Percentiles rank a stretch among this genome's conserved stretches.
Conservation (phyloP, 2,329 filamentous ascomycete species). For the Pseudogymnoascus sp. region DNA sequence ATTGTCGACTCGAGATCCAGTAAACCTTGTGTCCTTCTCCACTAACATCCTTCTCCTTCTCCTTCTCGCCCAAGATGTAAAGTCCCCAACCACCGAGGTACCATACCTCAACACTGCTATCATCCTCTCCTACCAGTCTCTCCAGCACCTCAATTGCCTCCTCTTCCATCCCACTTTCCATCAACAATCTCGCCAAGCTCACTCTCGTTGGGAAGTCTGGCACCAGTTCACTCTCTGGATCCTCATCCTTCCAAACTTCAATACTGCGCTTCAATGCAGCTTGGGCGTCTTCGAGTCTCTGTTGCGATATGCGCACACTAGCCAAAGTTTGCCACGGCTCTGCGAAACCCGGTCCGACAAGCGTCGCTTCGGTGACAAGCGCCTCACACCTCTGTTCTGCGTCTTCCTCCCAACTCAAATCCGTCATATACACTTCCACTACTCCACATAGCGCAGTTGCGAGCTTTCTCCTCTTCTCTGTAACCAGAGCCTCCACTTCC, state of each 20-base stretch:
- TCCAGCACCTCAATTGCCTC: constrained; percentile 82
- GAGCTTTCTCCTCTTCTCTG: constrained; percentile 73
- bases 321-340: constrained; percentile 95
- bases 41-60: constrained; percentile 41
- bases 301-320: constrained; percentile 86
- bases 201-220: constrained; percentile 84
- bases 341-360: constrained; percentile 71
- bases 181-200: constrained; percentile 73
- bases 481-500: constrained; percentile 36
- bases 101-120: constrained; percentile 91
- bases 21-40: constrained; percentile 40
- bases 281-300: constrained; percentile 68
- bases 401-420: constrained; percentile 85
- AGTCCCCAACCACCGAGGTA: constrained; percentile 94
- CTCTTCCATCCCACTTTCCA: constrained; percentile 82
- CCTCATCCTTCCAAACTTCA: constrained; percentile 72
- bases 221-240: constrained; percentile 61
- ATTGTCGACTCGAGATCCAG: constrained; percentile 70
- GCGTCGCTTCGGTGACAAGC: constrained; percentile 81
- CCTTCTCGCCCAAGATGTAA: constrained; percentile 68
- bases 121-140: constrained; percentile 77
- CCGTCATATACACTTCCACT: constrained; percentile 97
- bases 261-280: constrained; percentile 73
- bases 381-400: constrained; percentile 83
- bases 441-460: constrained; percentile 90